Percentiles rank a stretch among this genome's conserved stretches.
phyloP scores from a whole-genome alignment of 2,329 filamentous ascomycete genomes.

The Epichloe aotearoae region DNA sequence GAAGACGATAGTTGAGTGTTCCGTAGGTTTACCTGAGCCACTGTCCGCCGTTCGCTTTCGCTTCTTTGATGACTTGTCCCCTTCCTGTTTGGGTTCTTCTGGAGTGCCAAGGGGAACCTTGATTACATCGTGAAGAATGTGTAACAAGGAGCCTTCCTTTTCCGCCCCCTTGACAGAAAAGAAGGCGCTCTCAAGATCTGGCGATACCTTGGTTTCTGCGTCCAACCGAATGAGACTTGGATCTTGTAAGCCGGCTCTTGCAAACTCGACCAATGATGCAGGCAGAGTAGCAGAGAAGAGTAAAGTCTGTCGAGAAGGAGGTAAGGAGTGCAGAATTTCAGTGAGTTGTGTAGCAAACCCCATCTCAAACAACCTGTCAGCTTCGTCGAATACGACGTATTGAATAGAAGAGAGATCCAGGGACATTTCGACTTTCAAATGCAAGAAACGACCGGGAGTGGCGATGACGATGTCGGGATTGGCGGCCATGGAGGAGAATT shows the following conservation, averaged over 20 bases:
- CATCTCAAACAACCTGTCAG: conserved; percentile 96
- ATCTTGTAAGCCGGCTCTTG: conserved; percentile 82
- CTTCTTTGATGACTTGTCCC: conserved; percentile 47
- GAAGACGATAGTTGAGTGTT: conserved; percentile 91
- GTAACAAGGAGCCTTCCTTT: conserved; percentile 83
- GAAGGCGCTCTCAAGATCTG: conserved; percentile 89
- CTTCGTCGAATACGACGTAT: conserved; percentile 96
- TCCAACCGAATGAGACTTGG: conserved; percentile 83
- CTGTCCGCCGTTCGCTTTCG: conserved; percentile 50
- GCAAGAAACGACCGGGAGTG: conserved; percentile 88
- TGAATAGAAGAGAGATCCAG: conserved; percentile 80
- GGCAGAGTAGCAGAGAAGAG: conserved; percentile 93
- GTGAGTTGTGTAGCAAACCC: conserved; percentile 88
- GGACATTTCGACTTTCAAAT: conserved; percentile 93
- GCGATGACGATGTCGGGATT: conserved; percentile 98
- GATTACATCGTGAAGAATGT: conserved; percentile 84
- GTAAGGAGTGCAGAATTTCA: conserved; percentile 83
- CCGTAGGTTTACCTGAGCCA: conserved; percentile 54
- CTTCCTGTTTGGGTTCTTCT: conserved; percentile 34
- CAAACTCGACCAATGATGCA: conserved; percentile 90
- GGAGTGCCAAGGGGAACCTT: conserved; percentile 65
- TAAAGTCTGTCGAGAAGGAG: conserved; percentile 72
- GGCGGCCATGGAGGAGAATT: conserved; percentile 81
- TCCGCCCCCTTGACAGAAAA: conserved; percentile 87
- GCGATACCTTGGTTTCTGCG: conserved; percentile 89